A percentile compares a stretch with the other conserved stretches of the same genome.
These are phyloP conservation scores for Aureobasidium sp. DNA, from an alignment of 2,329 filamentous ascomycete species.

Conservation along the genomic window DNA sequence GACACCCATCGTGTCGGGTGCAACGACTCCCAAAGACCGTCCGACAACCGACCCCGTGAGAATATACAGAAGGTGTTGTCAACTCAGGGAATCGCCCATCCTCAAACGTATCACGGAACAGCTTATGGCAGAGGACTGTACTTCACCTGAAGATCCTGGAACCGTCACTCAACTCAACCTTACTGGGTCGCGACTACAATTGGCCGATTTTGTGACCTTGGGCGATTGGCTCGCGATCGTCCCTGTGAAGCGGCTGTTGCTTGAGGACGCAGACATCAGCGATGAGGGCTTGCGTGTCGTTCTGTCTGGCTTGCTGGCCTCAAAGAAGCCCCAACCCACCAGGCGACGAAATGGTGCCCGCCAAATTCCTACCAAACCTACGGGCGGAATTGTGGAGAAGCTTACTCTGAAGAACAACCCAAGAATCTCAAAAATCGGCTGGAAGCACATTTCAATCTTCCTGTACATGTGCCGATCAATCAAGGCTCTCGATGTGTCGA, in stretches of 20 bases:
- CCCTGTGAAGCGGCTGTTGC: constrained; percentile 74
- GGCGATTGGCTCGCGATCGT: constrained; percentile 93
- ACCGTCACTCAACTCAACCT: constrained; percentile 76
- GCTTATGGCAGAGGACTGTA: constrained; percentile 64
- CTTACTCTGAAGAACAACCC: constrained; percentile 82
- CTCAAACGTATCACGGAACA: constrained; percentile 88
- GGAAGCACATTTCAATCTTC: constrained; percentile 86
- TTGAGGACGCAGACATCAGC: constrained; percentile 80
- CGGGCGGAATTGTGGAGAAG: constrained; percentile 75
- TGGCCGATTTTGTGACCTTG: constrained; percentile 77
- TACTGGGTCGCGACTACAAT: constrained; percentile 73
- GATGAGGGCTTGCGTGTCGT: constrained; percentile 84
- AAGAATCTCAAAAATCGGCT: constrained; percentile 77
- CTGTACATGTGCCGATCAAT: constrained; percentile 83
- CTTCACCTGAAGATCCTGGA: constrained; percentile 58
- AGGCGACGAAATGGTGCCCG: constrained; percentile 18
- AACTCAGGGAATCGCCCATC: constrained; percentile 85
- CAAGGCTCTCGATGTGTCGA: constrained; percentile 78
- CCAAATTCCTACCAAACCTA: constrained; percentile 24
- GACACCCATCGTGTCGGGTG: constrained; percentile 20
- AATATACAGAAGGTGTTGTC: constrained; percentile 91
- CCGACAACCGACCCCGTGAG: constrained; percentile 87
- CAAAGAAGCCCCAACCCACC: constrained; percentile 55
- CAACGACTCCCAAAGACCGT: constrained; percentile 42
- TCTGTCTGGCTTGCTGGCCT: constrained; percentile 75